Conservation (phyloP, 2,329 filamentous ascomycete species). For the Colletotrichum falcatum region DNA sequence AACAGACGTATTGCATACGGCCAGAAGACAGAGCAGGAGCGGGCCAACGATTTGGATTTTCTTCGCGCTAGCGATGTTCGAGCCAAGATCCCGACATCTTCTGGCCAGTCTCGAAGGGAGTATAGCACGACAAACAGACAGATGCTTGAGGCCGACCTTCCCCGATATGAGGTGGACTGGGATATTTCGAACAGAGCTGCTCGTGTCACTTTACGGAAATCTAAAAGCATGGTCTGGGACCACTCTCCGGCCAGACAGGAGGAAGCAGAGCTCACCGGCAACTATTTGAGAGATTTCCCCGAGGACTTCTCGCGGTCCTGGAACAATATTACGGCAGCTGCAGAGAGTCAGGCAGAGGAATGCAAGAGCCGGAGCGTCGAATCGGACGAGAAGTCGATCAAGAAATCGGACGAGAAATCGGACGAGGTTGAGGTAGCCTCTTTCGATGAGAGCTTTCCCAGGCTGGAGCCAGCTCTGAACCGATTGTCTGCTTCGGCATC, state of each 20-base stretch:
- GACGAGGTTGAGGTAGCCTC: conserved; percentile 51
- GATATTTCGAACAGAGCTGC: conserved; percentile 38
- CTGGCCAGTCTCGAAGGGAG: conserved; percentile 34
- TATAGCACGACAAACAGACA: conserved; percentile 37
- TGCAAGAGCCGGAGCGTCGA: conserved; percentile 37
- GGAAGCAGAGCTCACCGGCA: conserved; percentile 55
- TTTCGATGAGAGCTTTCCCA: conserved; percentile 58
- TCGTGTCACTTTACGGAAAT: conserved; percentile 30
- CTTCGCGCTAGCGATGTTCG: conserved; percentile 43
- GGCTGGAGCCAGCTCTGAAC: conserved; percentile 49
- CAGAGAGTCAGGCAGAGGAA: conserved; percentile 19
- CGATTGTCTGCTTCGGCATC: conserved; percentile 40
- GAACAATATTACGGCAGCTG: conserved; percentile 45
- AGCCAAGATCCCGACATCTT: conserved; percentile 37
- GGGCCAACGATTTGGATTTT: conserved; percentile 44
- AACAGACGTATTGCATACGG: conserved; percentile 19
- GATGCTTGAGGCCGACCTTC: conserved; percentile 35
- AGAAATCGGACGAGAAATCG: too few relatives aligned
- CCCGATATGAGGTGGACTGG: conserved; percentile 33
- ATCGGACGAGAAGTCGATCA: conserved; percentile 47
- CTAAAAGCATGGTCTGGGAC: conserved; percentile 40
- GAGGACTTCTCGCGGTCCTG: conserved; percentile 62
- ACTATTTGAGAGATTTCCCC: conserved; percentile 63
- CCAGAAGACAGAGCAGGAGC: conserved; percentile 39
- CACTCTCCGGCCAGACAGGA: conserved; percentile 13